phyloP scores from a whole-genome alignment of 2,329 filamentous ascomycete species.

The Akanthomyces muscarius region DNA sequence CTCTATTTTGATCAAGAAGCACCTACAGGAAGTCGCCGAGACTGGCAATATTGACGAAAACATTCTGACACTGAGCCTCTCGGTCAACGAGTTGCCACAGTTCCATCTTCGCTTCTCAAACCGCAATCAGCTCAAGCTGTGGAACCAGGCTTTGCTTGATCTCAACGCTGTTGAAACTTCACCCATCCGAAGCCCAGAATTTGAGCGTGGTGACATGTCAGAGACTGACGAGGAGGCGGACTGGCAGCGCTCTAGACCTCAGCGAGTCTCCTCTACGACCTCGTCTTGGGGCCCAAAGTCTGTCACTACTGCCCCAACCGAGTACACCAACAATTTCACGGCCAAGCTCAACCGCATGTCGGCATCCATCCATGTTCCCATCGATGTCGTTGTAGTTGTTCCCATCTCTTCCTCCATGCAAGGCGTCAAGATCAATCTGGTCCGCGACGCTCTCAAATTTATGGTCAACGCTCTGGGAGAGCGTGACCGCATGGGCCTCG shows the following conservation, averaged over 20 bases:
- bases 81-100: conserved; percentile 84
- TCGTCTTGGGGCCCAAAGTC: conserved; percentile 82
- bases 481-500: conserved; percentile 91
- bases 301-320: conserved; percentile 81
- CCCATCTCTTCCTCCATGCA: conserved; percentile 99
- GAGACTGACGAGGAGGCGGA: conserved; percentile 82
- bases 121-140: conserved; percentile 77
- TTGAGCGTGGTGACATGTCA: conserved; percentile 71
- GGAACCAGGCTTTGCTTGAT: conserved; percentile 83
- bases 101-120: conserved; percentile 91
- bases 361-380: conserved; percentile 73
- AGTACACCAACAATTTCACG: conserved; percentile 76
- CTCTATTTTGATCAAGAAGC: conserved; percentile 97
- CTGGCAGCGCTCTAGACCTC: conserved; percentile 61
- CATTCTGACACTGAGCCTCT: conserved; percentile 82
- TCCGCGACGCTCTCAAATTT: conserved; percentile 88
- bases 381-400: conserved; percentile 94
- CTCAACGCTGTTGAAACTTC: conserved; percentile 68
- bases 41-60: conserved; percentile 68
- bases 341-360: conserved; percentile 40
- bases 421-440: conserved; percentile 93
- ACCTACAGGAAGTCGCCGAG: conserved; percentile 83
- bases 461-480: conserved; percentile 87
- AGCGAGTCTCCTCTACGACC: conserved; percentile 75
- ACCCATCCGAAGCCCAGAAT: conserved; percentile 66